Evolutionary conservation across 495 filamentous ascomycete genomes (phyloP), one percentile per base, ranked within the genome.

Genomic region (Penicillium pancosmium): DNA sequence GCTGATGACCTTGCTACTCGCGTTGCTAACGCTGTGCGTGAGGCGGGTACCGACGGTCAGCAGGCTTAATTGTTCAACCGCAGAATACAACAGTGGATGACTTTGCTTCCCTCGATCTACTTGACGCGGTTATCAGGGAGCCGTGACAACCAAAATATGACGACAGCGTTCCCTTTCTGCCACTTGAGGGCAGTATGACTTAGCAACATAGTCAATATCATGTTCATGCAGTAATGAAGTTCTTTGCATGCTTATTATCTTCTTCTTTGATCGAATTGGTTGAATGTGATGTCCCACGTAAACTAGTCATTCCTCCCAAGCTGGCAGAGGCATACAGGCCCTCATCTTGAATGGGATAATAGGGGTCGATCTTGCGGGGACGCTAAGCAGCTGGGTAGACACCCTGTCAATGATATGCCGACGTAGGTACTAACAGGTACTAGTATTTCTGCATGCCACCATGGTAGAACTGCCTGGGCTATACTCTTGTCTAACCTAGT

Each of bases 1-100:
- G 89, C 91, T 0, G 91, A 94, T 66, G 91, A 95, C 68, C 82
- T 97, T 43, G 92, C 92, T 40, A 87, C 86, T 50, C 86, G 91
- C 61, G 90, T 97, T 34, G 86, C 90, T 5, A 82, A 84, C 47
- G 84, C 94, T 52, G 88, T 96, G 5, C 69, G 74, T 52, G 76
- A 79, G 53, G 77, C 76, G 18, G 74, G 76, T 34, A 59, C 53
- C 9, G 58, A 66, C 49, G 69, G 72, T 16, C 63, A 63, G 55
- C 44, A 57, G 38, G 16, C 13, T 15, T 48, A 57, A 49, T 38
- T 36, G 21, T 13, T 25, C 15, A 48, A 19, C 16, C 18, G 3
- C 40, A 13, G 40, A n/a, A 3, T 12, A 48, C 11, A 7, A 25
- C 9, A 48, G 21, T 27, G 11, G 21, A 23, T n/a, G 46, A 27